Conservation (phyloP, 2,329 filamentous ascomycete genomes). For the Mycocentrospora acerina region DNA sequence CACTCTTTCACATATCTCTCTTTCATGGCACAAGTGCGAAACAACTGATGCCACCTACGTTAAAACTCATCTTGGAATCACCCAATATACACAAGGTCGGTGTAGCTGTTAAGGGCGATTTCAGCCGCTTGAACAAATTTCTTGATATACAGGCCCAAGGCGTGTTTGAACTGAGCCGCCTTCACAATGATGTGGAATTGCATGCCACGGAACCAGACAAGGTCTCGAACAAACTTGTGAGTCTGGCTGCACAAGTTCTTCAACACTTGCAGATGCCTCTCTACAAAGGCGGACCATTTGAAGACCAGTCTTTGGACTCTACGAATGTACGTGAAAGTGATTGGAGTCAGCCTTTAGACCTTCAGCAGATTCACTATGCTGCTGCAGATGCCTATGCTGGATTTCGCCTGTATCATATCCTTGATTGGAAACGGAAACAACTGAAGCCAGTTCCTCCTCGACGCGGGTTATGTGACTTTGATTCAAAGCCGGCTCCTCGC, state of each 20-base stretch:
- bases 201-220: slow-evolving; percentile 58
- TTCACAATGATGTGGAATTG: slow-evolving; percentile 70
- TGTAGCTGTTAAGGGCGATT: slow-evolving; percentile 67
- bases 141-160: slow-evolving; percentile 62
- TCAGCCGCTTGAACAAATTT: slow-evolving; percentile 65
- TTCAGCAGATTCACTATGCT: slow-evolving; percentile 69
- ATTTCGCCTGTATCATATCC: slow-evolving; percentile 69
- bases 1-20: slow-evolving; percentile 74
- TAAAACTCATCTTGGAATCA: slow-evolving; percentile 73
- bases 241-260: slow-evolving; percentile 69
- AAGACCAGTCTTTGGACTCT: slow-evolving; percentile 17
- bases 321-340: slow-evolving; percentile 66
- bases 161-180: slow-evolving; percentile 78
- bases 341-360: slow-evolving; percentile 66
- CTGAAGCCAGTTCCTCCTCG: slow-evolving; percentile 70
- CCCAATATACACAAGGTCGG: slow-evolving; percentile 71
- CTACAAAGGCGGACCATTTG: slow-evolving; percentile 65
- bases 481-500: slow-evolving; percentile 38
- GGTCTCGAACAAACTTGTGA: slow-evolving; percentile 58
- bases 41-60: slow-evolving; percentile 67
- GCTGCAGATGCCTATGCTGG: slow-evolving; percentile 86
- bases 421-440: slow-evolving; percentile 67
- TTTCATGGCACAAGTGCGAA: slow-evolving; percentile 40
- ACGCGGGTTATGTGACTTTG: slow-evolving; percentile 68
- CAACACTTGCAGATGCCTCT: slow-evolving; percentile 73